Conservation (phyloP, 768 basidiomycete species). For the Lentinus tigrinus region DNA sequence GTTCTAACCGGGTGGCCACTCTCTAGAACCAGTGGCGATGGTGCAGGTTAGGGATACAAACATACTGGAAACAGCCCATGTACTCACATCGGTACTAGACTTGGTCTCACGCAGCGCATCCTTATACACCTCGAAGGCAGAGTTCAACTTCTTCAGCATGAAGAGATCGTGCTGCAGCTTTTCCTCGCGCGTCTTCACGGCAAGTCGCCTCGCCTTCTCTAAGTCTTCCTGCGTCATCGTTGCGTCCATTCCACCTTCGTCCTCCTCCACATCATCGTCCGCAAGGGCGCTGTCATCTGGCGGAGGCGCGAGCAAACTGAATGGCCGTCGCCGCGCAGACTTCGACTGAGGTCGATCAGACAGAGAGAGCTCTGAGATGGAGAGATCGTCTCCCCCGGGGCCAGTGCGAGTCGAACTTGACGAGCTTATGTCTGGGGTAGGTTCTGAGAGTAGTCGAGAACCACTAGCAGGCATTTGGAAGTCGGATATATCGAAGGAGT, state of each 20-base stretch:
- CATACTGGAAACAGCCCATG: background rate
- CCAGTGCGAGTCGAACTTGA: conserved; percentile 34
- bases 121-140: conserved; percentile 65
- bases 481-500: conserved; percentile 31
- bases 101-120: conserved; percentile 64
- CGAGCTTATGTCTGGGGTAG: conserved; percentile 30
- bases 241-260: conserved; percentile 19
- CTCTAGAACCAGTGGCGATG: conserved; percentile 37
- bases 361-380: conserved; percentile 55
- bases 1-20: conserved; percentile 61
- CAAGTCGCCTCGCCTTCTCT: conserved; percentile 25
- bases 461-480: conserved; percentile 26
- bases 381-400: conserved; percentile 50
- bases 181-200: conserved; percentile 55
- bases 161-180: conserved; percentile 74
- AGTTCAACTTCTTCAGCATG: conserved; percentile 70
- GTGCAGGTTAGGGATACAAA: background rate
- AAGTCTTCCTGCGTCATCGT: conserved; percentile 28
- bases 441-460: conserved; percentile 49
- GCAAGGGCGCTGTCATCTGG: conserved; percentile 19
- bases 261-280: conserved; percentile 19
- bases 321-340: conserved; percentile 20
- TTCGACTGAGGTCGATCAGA: conserved; percentile 29
- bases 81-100: conserved; percentile 67
- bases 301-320: conserved; percentile 33